These are phyloP conservation scores for Funneliformis mosseae DNA, from an alignment of 192 early-diverging fungal genomes.

Conservation along the genomic window DNA sequence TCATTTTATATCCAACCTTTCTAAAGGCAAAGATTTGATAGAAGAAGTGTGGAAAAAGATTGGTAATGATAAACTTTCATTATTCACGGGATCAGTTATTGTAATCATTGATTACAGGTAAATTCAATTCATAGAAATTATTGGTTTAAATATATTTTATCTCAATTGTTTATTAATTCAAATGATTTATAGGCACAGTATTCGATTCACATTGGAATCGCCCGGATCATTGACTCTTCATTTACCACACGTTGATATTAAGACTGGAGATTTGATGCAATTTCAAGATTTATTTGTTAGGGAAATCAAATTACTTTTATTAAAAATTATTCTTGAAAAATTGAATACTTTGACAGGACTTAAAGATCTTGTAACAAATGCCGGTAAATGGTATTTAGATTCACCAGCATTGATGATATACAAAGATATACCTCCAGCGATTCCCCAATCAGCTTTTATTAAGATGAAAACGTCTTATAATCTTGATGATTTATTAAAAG, in stretches of 20 bases:
- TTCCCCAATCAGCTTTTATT: neutral
- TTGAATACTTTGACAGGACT: slow-evolving; percentile 11
- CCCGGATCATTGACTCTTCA: slow-evolving; percentile 19
- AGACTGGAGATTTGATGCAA: slow-evolving; percentile 7
- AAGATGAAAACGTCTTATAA: neutral
- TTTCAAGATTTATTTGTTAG: slow-evolving; percentile 10
- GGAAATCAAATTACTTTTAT: slow-evolving; percentile 21
- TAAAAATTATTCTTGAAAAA: slow-evolving; percentile 25
- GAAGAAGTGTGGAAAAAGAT: slow-evolving; percentile 26
- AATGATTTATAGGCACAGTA: slow-evolving; percentile 29
- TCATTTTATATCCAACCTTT: slow-evolving; percentile 25
- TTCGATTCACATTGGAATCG: slow-evolving; percentile 34
- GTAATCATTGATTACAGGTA: slow-evolving; percentile 29
- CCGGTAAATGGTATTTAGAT: slow-evolving; percentile 29
- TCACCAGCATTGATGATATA: slow-evolving; percentile 12
- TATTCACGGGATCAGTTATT: slow-evolving; percentile 23
- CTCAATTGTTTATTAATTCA: neutral
- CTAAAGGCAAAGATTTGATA: slow-evolving; percentile 20
- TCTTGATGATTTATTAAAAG: neutral
- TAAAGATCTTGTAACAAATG: neutral
- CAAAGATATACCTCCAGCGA: slow-evolving; percentile 10
- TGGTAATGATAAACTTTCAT: slow-evolving; percentile 4
- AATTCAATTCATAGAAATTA: neutral
- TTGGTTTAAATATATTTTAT: neutral
- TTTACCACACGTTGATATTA: slow-evolving; percentile 18